Evolutionary conservation across 306 rosid genomes (phyloP), one percentile per base, ranked within the genome.

Genomic region (Cyamopsis tetragonoloba): DNA sequence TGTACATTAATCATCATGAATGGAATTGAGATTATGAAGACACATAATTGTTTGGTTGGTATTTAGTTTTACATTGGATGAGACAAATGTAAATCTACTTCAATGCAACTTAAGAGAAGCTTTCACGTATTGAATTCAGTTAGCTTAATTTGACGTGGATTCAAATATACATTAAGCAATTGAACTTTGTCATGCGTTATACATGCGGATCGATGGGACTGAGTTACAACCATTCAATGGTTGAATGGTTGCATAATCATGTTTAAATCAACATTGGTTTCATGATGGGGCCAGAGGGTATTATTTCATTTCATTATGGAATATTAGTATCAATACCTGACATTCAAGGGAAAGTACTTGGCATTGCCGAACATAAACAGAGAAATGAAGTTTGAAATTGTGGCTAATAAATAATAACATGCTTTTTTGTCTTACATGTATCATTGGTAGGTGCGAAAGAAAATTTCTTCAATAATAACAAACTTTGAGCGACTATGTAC

Each of bases 1-100:
- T 53, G 62, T 66, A 71, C 75, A 77, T 73, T 15, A 34, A 51
- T 70, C 72, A 23, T 37, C 60, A 42, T 48, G 73, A 78, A 72
- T 60, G 83, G 43, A 48, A 78, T 64, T 71, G 66, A 49, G 74
- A 49, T 78, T 57, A 37, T 19, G 19, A 28, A 44, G 62, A 5
- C 19, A 23, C 43, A 37, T 10, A 42, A 48, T 62, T 43, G 4
- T 31, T 20, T 38, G 9, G 22, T 18, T 23, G n/a, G n/a, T n/a
- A n/a, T n/a, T n/a, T n/a, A n/a, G n/a, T n/a, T n/a, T n/a, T n/a
- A n/a, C n/a, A n/a, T n/a, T n/a, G n/a, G n/a, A n/a, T n/a, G n/a
- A n/a, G n/a, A n/a, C n/a, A n/a, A n/a, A n/a, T n/a, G n/a, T n/a
- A n/a, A n/a, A n/a, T n/a, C n/a, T n/a, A n/a, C n/a, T n/a, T n/a